These are phyloP conservation scores for Graphilbum ipis-grandicollis DNA, from an alignment of 2,329 filamentous ascomycete species.

Conservation along the genomic window DNA sequence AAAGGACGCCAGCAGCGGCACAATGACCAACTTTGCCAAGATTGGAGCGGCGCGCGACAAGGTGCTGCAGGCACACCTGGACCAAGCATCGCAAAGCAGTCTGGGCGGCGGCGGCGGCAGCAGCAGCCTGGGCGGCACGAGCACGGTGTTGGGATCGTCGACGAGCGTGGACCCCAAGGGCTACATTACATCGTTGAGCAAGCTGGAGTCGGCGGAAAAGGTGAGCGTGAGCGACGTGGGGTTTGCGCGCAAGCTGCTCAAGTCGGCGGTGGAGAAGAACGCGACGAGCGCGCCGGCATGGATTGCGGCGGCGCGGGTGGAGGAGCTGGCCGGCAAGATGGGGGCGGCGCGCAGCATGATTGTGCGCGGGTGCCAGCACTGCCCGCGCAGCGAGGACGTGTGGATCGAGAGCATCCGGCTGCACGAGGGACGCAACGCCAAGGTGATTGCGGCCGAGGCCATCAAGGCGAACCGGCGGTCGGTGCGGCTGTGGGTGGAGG, in stretches of 20 bases:
- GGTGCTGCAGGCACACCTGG: conserved; percentile 58
- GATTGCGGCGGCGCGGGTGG: conserved; percentile 84
- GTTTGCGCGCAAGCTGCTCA: conserved; percentile 76
- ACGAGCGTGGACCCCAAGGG: conserved; percentile 91
- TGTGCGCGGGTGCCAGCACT: conserved; percentile 72
- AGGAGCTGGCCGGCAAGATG: conserved; percentile 83
- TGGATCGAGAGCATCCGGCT: conserved; percentile 94
- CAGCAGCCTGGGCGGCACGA: conserved; percentile 42
- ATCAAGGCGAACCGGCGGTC: conserved; percentile 84
- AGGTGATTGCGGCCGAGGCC: conserved; percentile 83
- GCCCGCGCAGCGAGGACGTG: conserved; percentile 83
- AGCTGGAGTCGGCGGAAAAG: conserved; percentile 64
- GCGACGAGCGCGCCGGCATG: conserved; percentile 87
- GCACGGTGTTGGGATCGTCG: conserved; percentile 59
- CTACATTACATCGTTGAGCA: conserved; percentile 82
- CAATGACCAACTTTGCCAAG: conserved; percentile 94
- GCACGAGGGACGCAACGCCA: conserved; percentile 83
- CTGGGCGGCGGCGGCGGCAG: conserved; percentile 54
- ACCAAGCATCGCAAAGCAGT: conserved; percentile 46
- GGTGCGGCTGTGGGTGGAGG: conserved; percentile 83
- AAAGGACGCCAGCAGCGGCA: conserved; percentile 29
- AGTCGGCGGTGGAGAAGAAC: conserved; percentile 95
- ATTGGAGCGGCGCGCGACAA: conserved; percentile 94
- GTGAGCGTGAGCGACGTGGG: conserved; percentile 89
- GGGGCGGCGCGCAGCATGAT: conserved; percentile 82